phyloP scores from a whole-genome alignment of 73 alveolate genomes.

The Symbiodinium pilosum region DNA sequence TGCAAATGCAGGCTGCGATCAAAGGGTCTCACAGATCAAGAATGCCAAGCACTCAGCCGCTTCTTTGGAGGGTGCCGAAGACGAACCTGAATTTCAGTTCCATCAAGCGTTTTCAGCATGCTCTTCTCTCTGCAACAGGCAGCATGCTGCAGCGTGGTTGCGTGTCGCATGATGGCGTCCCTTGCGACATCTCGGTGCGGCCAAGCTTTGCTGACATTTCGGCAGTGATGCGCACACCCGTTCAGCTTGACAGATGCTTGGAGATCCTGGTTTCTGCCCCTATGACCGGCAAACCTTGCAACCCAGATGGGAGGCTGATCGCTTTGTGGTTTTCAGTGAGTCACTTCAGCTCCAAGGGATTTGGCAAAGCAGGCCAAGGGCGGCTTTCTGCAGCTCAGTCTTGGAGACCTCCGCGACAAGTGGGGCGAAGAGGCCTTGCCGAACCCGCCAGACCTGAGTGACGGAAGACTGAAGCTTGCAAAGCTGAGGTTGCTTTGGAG shows the following conservation, averaged over 20 bases:
- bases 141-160: conserved; percentile 83
- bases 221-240: no score
- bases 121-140: no score
- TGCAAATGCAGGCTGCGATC: conserved; percentile 20
- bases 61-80: no score
- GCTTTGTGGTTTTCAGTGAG: no score
- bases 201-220: no score
- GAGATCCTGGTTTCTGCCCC: conserved; percentile 64
- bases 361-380: conserved; percentile 89
- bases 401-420: conserved; percentile 73
- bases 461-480: no score
- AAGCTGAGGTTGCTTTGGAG: conserved; percentile 38
- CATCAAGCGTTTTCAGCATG: no score
- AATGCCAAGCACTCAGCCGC: neutral
- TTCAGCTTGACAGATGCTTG: conserved; percentile 37
- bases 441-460: no score
- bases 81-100: no score
- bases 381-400: conserved; percentile 66
- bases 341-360: no score
- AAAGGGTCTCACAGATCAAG: conserved; percentile 63
- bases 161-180: conserved; percentile 48
- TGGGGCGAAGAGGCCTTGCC: conserved; percentile 73
- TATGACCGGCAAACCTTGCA: conserved; percentile 61
- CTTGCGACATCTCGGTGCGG: no score
- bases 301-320: conserved; percentile 60